Evolutionary conservation across 257 asterid species (phyloP).

Genomic region (Knoxia roxburghii): DNA sequence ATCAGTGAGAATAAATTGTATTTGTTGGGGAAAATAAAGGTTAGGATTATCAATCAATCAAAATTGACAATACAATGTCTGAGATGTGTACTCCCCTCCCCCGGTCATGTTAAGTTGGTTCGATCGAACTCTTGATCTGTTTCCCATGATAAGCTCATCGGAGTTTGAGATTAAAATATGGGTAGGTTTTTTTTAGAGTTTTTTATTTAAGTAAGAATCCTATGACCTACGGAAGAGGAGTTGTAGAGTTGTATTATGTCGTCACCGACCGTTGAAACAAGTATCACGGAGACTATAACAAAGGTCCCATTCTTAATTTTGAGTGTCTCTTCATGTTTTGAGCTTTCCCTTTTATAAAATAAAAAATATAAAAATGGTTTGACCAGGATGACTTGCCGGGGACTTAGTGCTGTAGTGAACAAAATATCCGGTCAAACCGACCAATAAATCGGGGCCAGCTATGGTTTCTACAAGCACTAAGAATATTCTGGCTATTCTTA

Average conservation of each 20-base stretch:
- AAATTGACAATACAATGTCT: neutral
- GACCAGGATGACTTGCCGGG: constrained; percentile 43
- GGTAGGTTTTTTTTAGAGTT: no score
- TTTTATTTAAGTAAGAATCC: no score
- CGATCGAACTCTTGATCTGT: no score
- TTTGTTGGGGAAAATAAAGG: no score
- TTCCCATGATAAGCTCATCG: no score
- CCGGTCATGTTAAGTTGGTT: no score
- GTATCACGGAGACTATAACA: constrained; percentile 25
- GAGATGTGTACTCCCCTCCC: constrained; percentile 7
- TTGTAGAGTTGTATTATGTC: constrained; percentile 1
- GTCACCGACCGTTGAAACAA: constrained; percentile 24
- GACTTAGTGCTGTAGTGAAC: constrained; percentile 8
- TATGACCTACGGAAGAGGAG: no score
- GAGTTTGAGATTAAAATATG: no score
- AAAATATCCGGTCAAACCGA: constrained; percentile 17
- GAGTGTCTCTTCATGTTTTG: constrained; percentile 14
- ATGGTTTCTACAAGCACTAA: constrained; percentile 35
- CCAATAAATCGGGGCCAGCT: constrained; percentile 18
- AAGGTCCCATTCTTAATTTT: constrained; percentile 17
- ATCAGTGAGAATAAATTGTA: no score
- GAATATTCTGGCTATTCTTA: no score
- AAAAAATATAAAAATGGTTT: no score
- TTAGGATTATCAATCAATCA: neutral
- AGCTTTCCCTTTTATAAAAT: no score